phyloP scores from a whole-genome alignment of 768 basidiomycete genomes.

The Serendipita sp. region DNA sequence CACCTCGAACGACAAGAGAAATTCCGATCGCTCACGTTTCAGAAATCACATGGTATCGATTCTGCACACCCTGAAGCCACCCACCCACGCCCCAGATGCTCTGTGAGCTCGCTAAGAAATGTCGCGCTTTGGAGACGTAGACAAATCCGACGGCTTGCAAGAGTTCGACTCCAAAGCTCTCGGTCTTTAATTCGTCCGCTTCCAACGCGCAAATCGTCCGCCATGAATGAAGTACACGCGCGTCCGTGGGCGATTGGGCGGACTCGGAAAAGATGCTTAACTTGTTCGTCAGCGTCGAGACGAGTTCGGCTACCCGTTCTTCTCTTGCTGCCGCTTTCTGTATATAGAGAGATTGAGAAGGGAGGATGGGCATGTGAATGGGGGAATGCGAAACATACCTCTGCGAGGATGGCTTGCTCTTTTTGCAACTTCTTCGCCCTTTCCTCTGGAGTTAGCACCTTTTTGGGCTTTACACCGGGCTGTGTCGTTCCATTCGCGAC shows the following conservation, averaged over 20 bases:
- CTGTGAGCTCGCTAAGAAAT: conserved; percentile 58
- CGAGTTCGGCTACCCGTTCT: conserved; percentile 58
- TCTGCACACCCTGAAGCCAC: conserved; percentile 84
- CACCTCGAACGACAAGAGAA: neutral
- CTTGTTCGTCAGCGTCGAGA: conserved; percentile 65
- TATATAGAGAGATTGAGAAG: neutral
- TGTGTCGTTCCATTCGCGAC: neutral
- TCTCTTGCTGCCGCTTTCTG: conserved; percentile 70
- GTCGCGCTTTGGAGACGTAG: conserved; percentile 67
- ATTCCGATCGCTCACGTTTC: conserved; percentile 50
- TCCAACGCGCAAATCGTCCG: conserved; percentile 62
- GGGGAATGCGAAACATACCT: conserved; percentile 31
- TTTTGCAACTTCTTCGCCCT: conserved; percentile 33
- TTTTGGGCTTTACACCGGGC: conserved; percentile 21
- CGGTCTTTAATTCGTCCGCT: conserved; percentile 73
- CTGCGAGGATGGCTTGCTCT: conserved; percentile 36
- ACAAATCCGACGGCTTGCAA: conserved; percentile 77
- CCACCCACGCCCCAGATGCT: conserved; percentile 70
- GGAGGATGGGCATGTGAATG: neutral
- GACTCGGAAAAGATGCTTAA: conserved; percentile 79
- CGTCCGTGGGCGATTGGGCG: conserved; percentile 50
- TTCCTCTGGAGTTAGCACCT: conserved; percentile 38
- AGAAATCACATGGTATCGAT: conserved; percentile 84
- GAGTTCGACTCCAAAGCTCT: conserved; percentile 77
- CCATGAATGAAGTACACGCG: conserved; percentile 57